These are phyloP conservation scores for Wickerhamiella australiensis DNA, from an alignment of 805 yeast genomes.

Conservation along the genomic window DNA sequence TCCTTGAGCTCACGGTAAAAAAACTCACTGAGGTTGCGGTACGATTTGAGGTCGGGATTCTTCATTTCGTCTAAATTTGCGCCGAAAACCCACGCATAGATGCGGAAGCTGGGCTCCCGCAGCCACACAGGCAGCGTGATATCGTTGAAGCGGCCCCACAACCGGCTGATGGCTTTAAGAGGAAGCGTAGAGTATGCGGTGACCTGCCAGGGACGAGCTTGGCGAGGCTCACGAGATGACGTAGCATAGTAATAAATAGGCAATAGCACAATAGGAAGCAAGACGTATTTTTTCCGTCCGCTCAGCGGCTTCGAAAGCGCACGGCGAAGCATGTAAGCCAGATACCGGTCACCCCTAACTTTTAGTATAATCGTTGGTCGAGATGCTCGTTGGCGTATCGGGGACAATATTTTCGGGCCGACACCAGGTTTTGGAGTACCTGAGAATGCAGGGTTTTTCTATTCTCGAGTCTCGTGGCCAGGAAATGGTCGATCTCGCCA, in stretches of 20 bases:
- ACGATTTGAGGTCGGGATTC: slow-evolving; percentile 64
- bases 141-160: slow-evolving; percentile 89
- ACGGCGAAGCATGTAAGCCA: slow-evolving; percentile 8
- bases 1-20: slow-evolving; percentile 74
- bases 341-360: background rate
- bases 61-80: slow-evolving; percentile 82
- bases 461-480: slow-evolving; percentile 27
- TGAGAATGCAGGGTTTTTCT: slow-evolving; percentile 43
- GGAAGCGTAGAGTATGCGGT: slow-evolving; percentile 86
- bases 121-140: slow-evolving; percentile 79
- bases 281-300: background rate
- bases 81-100: slow-evolving; percentile 72
- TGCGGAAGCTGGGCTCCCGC: slow-evolving; percentile 64
- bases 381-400: slow-evolving; percentile 63
- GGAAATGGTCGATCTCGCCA: slow-evolving; percentile 47
- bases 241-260: slow-evolving; percentile 1
- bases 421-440: slow-evolving; percentile 47
- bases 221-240: slow-evolving; percentile 22
- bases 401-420: slow-evolving; percentile 62
- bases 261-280: slow-evolving; percentile 2
- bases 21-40: slow-evolving; percentile 75
- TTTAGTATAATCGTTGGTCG: background rate
- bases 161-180: slow-evolving; percentile 73
- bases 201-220: slow-evolving; percentile 74
- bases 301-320: background rate